phyloP scores from a whole-genome alignment of 2,329 filamentous ascomycete species.

The Penicillium sp. region DNA sequence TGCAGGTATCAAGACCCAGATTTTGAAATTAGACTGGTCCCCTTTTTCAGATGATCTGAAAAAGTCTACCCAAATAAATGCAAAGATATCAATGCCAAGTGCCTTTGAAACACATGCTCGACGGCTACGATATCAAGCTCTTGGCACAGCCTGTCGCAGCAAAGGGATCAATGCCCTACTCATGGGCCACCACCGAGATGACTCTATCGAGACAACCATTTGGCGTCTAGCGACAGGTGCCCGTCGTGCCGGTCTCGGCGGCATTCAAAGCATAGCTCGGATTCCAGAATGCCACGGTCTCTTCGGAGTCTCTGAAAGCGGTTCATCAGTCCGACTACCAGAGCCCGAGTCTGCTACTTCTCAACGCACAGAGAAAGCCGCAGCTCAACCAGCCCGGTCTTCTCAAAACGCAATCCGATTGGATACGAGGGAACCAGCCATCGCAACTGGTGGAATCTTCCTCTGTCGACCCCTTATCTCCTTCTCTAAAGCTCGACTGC shows the following conservation, averaged over 20 bases:
- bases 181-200: conserved; percentile 83
- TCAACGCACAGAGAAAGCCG: not conserved
- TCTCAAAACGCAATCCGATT: not conserved
- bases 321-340: conserved; percentile 45
- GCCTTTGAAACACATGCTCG: conserved; percentile 79
- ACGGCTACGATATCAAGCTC: conserved; percentile 66
- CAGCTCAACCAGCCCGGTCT: not conserved
- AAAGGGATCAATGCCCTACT: conserved; percentile 61
- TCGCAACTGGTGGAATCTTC: conserved; percentile 37
- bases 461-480: conserved; percentile 40
- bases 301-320: conserved; percentile 69
- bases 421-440: not conserved
- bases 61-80: not conserved
- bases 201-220: conserved; percentile 86
- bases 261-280: conserved; percentile 62
- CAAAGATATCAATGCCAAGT: conserved; percentile 46
- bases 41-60: conserved; percentile 2
- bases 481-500: conserved; percentile 67
- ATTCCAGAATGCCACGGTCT: conserved; percentile 85
- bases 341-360: not conserved
- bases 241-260: conserved; percentile 67
- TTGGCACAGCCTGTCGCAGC: conserved; percentile 62
- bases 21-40: conserved; percentile 55
- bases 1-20: conserved; percentile 35
- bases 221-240: conserved; percentile 72